Percentiles rank a stretch among this genome's conserved stretches.
phyloP scores from a whole-genome alignment of 805 yeast genomes.

The Helenozyma baotianmanensis region DNA sequence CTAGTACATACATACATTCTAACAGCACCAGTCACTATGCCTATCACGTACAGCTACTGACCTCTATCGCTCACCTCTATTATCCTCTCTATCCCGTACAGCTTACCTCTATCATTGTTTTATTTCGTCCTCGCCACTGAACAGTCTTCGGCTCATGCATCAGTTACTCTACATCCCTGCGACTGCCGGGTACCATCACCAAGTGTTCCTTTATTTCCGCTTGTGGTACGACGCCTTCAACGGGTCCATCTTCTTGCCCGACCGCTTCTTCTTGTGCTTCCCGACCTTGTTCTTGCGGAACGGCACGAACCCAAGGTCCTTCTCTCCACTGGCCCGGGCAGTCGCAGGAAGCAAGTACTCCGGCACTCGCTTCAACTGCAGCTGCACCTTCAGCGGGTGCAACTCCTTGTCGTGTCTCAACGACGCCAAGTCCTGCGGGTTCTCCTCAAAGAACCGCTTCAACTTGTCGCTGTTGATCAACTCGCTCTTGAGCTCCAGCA shows the following conservation, averaged over 20 bases:
- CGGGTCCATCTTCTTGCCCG: conserved; percentile 55
- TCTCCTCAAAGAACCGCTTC: conserved; percentile 93
- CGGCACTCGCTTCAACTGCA: conserved; percentile 88
- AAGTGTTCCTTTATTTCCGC: too few relatives aligned
- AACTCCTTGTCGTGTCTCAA: conserved; percentile 89
- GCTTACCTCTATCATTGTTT: too few relatives aligned
- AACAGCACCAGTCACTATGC: too few relatives aligned
- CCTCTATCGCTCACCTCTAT: too few relatives aligned
- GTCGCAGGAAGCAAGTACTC: conserved; percentile 82
- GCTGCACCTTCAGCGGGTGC: conserved; percentile 76
- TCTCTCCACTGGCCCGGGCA: conserved; percentile 52
- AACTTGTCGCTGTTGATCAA: conserved; percentile 83
- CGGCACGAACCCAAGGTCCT: conserved; percentile 67
- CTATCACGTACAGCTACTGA: too few relatives aligned
- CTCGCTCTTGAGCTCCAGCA: conserved; percentile 83
- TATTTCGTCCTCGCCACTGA: too few relatives aligned
- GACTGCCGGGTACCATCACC: too few relatives aligned
- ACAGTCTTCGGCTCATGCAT: too few relatives aligned
- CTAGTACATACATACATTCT: not conserved
- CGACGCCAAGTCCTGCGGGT: conserved; percentile 86
- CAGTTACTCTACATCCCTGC: too few relatives aligned
- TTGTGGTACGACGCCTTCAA: conserved; percentile 40
- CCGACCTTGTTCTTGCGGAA: conserved; percentile 51
- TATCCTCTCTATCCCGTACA: too few relatives aligned
- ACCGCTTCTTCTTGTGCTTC: conserved; percentile 37